Conservation (phyloP, 2,329 filamentous ascomycete genomes). For the Aspergillus sp. region DNA sequence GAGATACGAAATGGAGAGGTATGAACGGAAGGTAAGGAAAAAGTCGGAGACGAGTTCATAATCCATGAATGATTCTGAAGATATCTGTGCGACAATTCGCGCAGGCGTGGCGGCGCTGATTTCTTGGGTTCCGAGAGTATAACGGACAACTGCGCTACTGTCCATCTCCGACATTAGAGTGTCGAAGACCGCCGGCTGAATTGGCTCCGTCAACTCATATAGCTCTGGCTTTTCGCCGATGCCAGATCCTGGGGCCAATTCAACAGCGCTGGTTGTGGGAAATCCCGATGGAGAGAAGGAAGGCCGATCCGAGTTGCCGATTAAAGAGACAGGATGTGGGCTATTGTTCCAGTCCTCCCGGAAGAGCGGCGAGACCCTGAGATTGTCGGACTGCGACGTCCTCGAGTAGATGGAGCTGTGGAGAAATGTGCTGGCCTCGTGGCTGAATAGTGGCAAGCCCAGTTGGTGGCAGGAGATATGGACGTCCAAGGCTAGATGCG, state of each 20-base stretch:
- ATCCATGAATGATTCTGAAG: slow-evolving; percentile 90
- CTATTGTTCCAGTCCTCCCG: slow-evolving; percentile 26
- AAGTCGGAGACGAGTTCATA: slow-evolving; percentile 97
- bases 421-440: slow-evolving; percentile 71
- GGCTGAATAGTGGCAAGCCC: slow-evolving; percentile 76
- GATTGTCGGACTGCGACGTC: slow-evolving; percentile 67
- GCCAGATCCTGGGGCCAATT: slow-evolving; percentile 28
- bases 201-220: slow-evolving; percentile 60
- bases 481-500: slow-evolving; percentile 64
- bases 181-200: slow-evolving; percentile 68
- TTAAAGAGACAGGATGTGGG: slow-evolving; percentile 22
- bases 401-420: slow-evolving; percentile 73
- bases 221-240: slow-evolving; percentile 39
- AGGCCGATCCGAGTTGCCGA: slow-evolving; percentile 25
- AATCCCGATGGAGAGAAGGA: slow-evolving; percentile 39
- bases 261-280: slow-evolving; percentile 31
- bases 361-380: slow-evolving; percentile 62
- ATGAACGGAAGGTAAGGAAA: slow-evolving; percentile 90
- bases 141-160: slow-evolving; percentile 77
- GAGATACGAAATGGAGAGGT: slow-evolving; percentile 73
- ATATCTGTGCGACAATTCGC: slow-evolving; percentile 91
- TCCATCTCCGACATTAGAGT: slow-evolving; percentile 77
- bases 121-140: slow-evolving; percentile 65
- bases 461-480: slow-evolving; percentile 81
- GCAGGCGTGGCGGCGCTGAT: slow-evolving; percentile 88